A percentile compares a stretch with the other conserved stretches of the same genome.
Conservation (phyloP, 2,329 filamentous ascomycete genomes). For the Paramyrothecium roridum region DNA sequence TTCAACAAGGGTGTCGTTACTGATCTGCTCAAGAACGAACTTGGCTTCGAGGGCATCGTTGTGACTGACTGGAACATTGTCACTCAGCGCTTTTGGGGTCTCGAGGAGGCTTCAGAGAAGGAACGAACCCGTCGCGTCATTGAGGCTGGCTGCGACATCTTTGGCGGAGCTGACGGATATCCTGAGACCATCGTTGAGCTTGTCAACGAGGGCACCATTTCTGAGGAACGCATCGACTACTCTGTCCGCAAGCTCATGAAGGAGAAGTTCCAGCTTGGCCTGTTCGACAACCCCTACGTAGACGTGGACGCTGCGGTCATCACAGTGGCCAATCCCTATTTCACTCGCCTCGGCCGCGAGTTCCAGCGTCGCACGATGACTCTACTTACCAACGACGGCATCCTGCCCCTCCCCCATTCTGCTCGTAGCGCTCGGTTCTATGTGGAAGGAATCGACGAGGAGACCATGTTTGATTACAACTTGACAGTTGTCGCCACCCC, state of each 20-base stretch:
- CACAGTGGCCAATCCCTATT: conserved; percentile 41
- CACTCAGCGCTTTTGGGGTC: conserved; percentile 46
- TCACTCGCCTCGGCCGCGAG: conserved; percentile 18
- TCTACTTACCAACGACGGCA: conserved; percentile 18
- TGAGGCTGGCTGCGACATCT: conserved; percentile 48
- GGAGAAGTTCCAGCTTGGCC: conserved; percentile 47
- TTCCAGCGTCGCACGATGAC: conserved; percentile 15
- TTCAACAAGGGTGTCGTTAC: conserved; percentile 50
- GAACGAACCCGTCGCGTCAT: conserved; percentile 40
- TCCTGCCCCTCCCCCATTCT: conserved; percentile 14
- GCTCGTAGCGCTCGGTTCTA: conserved; percentile 15
- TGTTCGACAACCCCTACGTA: conserved; percentile 48
- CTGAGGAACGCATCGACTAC: conserved; percentile 38
- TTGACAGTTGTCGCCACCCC: conserved; percentile 30
- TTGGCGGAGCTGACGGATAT: conserved; percentile 41
- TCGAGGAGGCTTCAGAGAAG: conserved; percentile 38
- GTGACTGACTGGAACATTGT: conserved; percentile 48
- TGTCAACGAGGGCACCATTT: conserved; percentile 36
- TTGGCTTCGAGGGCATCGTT: conserved; percentile 48
- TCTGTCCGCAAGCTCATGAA: conserved; percentile 41
- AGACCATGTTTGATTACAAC: conserved; percentile 12
- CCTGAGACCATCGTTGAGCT: conserved; percentile 47
- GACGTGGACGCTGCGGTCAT: conserved; percentile 36
- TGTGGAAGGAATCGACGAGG: conserved; percentile 12
- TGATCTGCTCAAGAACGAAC: conserved; percentile 38